Percentiles rank a stretch among this genome's conserved stretches.
Conservation (phyloP, 2,329 filamentous ascomycete genomes). For the Zalaria obscura region DNA sequence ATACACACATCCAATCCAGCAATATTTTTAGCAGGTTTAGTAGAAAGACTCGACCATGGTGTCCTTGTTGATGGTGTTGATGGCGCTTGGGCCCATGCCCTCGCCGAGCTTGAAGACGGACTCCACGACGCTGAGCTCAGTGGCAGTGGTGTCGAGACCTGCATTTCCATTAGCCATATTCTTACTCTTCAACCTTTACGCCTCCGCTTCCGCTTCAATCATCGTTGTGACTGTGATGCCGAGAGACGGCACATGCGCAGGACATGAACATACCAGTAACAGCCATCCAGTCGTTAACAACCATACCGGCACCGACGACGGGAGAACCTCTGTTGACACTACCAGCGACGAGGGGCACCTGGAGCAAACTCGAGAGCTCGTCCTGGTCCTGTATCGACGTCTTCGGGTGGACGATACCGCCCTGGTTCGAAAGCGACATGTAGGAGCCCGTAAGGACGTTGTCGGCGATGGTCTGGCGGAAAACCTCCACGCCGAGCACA, state of each 20-base stretch:
- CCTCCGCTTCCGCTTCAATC: not conserved
- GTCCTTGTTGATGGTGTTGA: constrained; percentile 82
- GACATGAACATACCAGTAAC: constrained; percentile 46
- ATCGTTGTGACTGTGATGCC: not conserved
- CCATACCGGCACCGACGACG: constrained; percentile 93
- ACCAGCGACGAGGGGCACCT: constrained; percentile 90
- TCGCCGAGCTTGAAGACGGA: constrained; percentile 91
- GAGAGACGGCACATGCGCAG: too few relatives aligned
- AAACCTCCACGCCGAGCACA: constrained; percentile 77
- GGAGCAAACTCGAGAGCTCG: constrained; percentile 81
- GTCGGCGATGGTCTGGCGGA: constrained; percentile 88
- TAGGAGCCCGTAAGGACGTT: constrained; percentile 94
- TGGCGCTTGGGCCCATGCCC: constrained; percentile 62
- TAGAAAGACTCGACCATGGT: constrained; percentile 99
- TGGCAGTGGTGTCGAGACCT: constrained; percentile 83
- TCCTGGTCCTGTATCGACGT: constrained; percentile 96
- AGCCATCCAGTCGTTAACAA: constrained; percentile 95
- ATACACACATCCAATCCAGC: not conserved
- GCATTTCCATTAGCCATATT: not conserved
- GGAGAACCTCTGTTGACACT: constrained; percentile 85
- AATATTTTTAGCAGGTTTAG: constrained; percentile 31
- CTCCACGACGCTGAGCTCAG: constrained; percentile 91
- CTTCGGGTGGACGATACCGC: constrained; percentile 93
- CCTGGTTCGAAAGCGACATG: constrained; percentile 92
- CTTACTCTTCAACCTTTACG: too few relatives aligned